phyloP scores from a whole-genome alignment of 176 grass and related monocot species.

The Triticum timopheevii region DNA sequence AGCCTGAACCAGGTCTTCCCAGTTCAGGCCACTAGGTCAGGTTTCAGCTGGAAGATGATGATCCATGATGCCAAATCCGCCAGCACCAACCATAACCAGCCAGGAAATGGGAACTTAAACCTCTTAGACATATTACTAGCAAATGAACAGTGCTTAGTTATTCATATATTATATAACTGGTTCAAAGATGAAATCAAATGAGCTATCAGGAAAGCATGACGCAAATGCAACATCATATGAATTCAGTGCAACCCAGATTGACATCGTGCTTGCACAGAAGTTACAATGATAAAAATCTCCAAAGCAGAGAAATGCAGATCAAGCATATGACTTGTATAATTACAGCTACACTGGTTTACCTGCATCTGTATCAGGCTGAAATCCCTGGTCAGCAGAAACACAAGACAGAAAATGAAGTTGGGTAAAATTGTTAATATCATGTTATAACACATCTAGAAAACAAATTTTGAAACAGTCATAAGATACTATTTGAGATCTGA shows the following conservation, averaged over 20 bases:
- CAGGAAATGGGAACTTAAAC: slow-evolving; percentile 10
- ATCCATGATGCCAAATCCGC: not conserved
- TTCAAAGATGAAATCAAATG: not conserved
- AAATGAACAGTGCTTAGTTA: not conserved
- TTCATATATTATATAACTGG: not conserved
- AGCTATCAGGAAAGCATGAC: not conserved
- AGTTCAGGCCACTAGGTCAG: not conserved
- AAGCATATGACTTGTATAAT: not conserved
- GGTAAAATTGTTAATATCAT: slow-evolving; percentile 10
- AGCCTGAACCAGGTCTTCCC: not conserved
- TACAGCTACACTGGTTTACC: slow-evolving; percentile 32
- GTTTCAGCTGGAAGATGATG: not conserved
- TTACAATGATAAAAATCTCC: slow-evolving; percentile 5
- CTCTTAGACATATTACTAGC: not conserved
- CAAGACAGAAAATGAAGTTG: slow-evolving; percentile 15
- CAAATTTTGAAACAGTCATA: slow-evolving; percentile 4
- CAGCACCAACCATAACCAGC: not conserved
- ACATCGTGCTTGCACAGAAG: not conserved
- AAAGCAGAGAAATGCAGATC: slow-evolving; percentile 17
- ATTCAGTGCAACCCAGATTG: not conserved
- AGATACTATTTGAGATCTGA: slow-evolving; percentile 28
- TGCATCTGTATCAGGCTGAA: slow-evolving; percentile 35
- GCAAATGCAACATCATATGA: not conserved
- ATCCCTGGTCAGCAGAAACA: slow-evolving; percentile 34
- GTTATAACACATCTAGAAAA: slow-evolving; percentile 1